phyloP scores from a whole-genome alignment of 225 moss, liverwort and hornwort species.

The Physcomitrellopsis africana region DNA sequence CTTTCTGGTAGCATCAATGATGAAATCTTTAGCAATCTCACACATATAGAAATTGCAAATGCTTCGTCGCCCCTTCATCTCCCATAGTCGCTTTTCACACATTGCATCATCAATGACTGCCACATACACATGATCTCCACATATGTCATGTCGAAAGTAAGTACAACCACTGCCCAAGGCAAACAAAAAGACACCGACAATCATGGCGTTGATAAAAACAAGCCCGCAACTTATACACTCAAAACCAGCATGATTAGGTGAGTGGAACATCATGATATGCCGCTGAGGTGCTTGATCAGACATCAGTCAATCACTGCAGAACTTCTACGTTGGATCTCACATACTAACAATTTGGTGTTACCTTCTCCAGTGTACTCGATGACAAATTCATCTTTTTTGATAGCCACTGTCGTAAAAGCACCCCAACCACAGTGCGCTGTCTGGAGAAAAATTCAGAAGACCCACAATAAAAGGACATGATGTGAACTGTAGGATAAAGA shows the following conservation, averaged over 20 bases:
- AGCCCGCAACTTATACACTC: background rate
- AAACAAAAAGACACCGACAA: constrained; percentile 11
- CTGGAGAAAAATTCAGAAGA: constrained; percentile 44
- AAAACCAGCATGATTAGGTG: too few species aligned
- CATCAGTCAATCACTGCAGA: background rate
- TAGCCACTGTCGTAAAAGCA: constrained; percentile 66
- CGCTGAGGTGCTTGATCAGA: background rate
- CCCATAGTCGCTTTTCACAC: constrained; percentile 87
- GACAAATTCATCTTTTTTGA: constrained; percentile 72
- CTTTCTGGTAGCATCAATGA: constrained; percentile 91
- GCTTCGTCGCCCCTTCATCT: constrained; percentile 86
- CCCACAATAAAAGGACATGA: constrained; percentile 11
- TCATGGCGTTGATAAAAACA: background rate
- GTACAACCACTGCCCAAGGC: constrained; percentile 15
- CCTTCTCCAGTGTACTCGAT: constrained; percentile 96
- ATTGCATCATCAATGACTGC: constrained; percentile 91
- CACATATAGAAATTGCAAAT: constrained; percentile 91
- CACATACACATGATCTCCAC: constrained; percentile 32
- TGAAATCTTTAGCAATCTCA: constrained; percentile 90
- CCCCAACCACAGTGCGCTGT: constrained; percentile 88
- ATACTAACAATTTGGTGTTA: constrained; percentile 25
- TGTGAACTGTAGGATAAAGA: constrained; percentile 20
- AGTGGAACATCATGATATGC: too few species aligned
- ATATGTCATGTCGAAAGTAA: constrained; percentile 9
- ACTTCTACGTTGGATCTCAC: background rate